Percentiles rank a stretch among this genome's conserved stretches.
These are phyloP conservation scores for Cladorrhinum sp. DNA, from an alignment of 2,329 filamentous ascomycete species.

Conservation along the genomic window DNA sequence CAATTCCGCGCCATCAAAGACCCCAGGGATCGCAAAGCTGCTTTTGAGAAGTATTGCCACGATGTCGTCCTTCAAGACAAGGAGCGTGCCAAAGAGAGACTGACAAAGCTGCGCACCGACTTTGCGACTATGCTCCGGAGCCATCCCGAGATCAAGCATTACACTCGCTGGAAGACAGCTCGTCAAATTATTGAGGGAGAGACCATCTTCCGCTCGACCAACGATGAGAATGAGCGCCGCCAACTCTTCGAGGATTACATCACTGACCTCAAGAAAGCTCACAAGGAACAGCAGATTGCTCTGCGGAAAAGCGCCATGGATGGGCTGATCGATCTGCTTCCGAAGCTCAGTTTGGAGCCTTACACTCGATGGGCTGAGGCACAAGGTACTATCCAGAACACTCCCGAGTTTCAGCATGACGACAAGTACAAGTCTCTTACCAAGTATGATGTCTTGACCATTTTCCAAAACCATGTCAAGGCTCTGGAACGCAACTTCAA, in stretches of 20 bases:
- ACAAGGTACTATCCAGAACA: conserved; percentile 74
- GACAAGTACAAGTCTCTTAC: conserved; percentile 82
- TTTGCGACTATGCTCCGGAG: conserved; percentile 95
- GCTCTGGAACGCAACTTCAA: conserved; percentile 87
- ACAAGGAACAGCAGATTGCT: conserved; percentile 70
- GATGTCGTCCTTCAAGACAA: conserved; percentile 91
- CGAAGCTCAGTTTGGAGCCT: conserved; percentile 78
- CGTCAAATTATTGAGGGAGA: conserved; percentile 91
- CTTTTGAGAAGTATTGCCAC: conserved; percentile 92
- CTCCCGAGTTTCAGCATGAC: conserved; percentile 73
- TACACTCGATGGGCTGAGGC: conserved; percentile 95
- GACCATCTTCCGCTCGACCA: conserved; percentile 89
- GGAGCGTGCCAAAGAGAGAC: conserved; percentile 87
- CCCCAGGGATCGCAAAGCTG: conserved; percentile 81
- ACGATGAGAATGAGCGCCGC: conserved; percentile 80
- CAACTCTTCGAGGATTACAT: conserved; percentile 95
- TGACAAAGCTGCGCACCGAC: conserved; percentile 87
- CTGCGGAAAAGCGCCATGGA: conserved; percentile 79
- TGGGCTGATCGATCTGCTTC: conserved; percentile 73
- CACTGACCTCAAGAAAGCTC: conserved; percentile 73
- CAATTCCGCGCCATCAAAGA: conserved; percentile 93
- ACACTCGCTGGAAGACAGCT: conserved; percentile 95
- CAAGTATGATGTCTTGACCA: conserved; percentile 85
- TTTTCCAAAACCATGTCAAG: conserved; percentile 95
- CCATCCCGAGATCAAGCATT: conserved; percentile 95